Evolutionary conservation across 2,329 filamentous ascomycete species (phyloP), one percentile per base, ranked within the genome.

Genomic region (Colletotrichum camelliae): DNA sequence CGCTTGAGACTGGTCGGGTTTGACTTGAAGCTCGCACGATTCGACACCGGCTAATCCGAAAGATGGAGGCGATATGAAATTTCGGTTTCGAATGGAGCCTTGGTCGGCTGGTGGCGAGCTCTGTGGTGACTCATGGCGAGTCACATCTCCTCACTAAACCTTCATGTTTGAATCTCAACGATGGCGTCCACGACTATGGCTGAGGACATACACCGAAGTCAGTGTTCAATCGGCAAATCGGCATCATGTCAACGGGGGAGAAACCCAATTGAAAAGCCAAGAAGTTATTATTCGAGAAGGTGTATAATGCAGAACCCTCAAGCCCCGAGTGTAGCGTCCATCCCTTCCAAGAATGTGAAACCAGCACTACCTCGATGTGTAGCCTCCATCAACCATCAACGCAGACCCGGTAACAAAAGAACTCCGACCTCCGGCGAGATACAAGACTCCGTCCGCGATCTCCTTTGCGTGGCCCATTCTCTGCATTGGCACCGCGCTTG

Each of bases 381-480:
- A 71, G 16, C 73, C 70, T 31, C 73, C 76, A 29, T 74, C 74
- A 27, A 73, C 76, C 66, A 76, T 74, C n/a, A 77, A 35, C 5
- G 62, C 68, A 15, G 76, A 76, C 16, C 74, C 73, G 8, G 74
- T 74, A 15, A 74, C 61, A 24, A 74, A 77, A 9, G 67, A 71
- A 27, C 70, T 76, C 18, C 67, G 60, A 2, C 75, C 72, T 15
- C 72, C 72, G 10, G 80, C 70, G 0, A 83, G 65, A 31, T 81
- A 82, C 15, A 80, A 35, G 6, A 83, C 81, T 2, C 80, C 80
- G 35, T 82, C 81, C 0, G 80, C 82, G 60, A 83, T 82, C 64
- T 83, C 80, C 35, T 80, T 77, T 0, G 82, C 77, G 2, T 77
- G 71, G 4, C 81, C 82, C 72, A 81, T 80, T 1, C 82, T 73